Evolutionary conservation across 129 eudicot genomes (phyloP), one percentile per base, ranked within the genome.

Genomic region (Flaveria sonorensis): DNA sequence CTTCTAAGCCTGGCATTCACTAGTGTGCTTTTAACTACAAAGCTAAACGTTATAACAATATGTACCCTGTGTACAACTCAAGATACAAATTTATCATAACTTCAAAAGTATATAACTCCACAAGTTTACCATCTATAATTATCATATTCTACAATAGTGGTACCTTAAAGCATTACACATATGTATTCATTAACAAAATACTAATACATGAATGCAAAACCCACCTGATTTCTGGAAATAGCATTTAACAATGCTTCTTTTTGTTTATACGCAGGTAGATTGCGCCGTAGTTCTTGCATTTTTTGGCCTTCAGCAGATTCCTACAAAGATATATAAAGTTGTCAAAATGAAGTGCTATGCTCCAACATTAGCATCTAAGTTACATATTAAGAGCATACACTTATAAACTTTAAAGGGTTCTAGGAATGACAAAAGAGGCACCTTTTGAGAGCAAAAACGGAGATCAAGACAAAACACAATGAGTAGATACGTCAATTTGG

Each of bases 221-320:
- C 8, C 70, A 89, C 98, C 97, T 93, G 98, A 72, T 90, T 90
- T 71, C 69, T 85, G 6, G 96, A 86, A 65, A 93, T 83, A 71
- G 83, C 79, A 55, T 81, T 65, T 78, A 93, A 79, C 77, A 93
- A 79, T 57, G 88, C 79, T 42, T 85, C 98, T 79, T 82, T 93
- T 81, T 87, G 97, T 87, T 90, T 87, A 82, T 88, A 84, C 51
- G 97, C 84, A 62, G 98, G 98, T 70, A 93, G 88, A 80, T 84
- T 90, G 72, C 70, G 87, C 3, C 98, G 93, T 48, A 90, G 72
- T 71, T 93, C 92, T 86, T 82, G 86, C 98, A 93, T 93, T 85
- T 81, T 90, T 75, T 90, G 92, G 73, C 98, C 98, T 86, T 93
- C 96, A 21, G 77, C 77, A 81, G 98, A 90, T 83, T 83, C 95